phyloP scores from a whole-genome alignment of 345 rosid genomes.

The Euphorbia pulcherrima region DNA sequence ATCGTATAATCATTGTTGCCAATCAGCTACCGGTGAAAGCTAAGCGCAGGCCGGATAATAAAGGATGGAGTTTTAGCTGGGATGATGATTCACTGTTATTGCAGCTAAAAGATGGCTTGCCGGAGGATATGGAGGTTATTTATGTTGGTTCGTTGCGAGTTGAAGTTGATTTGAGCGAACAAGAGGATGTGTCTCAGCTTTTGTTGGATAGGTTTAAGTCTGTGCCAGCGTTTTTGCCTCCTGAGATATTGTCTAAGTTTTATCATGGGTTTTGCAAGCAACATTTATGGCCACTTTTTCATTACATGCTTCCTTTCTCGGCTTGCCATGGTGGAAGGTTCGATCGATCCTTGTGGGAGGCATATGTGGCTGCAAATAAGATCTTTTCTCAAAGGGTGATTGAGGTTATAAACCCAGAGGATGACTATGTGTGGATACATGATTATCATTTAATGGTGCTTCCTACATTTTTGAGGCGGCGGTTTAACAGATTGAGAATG shows the following conservation, averaged over 20 bases:
- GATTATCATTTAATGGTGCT: slow-evolving; percentile 83
- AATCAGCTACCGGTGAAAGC: slow-evolving; percentile 74
- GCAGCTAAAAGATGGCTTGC: slow-evolving; percentile 71
- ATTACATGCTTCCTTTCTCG: slow-evolving; percentile 72
- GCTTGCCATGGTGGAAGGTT: slow-evolving; percentile 62
- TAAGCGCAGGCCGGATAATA: slow-evolving; percentile 68
- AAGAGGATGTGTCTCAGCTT: slow-evolving; percentile 67
- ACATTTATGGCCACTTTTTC: slow-evolving; percentile 78
- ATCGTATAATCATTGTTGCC: slow-evolving; percentile 62
- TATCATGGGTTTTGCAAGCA: slow-evolving; percentile 79
- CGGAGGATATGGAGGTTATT: slow-evolving; percentile 72
- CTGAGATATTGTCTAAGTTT: slow-evolving; percentile 53
- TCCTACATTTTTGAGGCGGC: slow-evolving; percentile 66
- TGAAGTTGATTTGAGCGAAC: slow-evolving; percentile 56
- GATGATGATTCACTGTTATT: slow-evolving; percentile 60
- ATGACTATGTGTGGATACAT: slow-evolving; percentile 74
- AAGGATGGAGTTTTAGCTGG: slow-evolving; percentile 79
- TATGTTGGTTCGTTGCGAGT: slow-evolving; percentile 60
- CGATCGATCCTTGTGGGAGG: slow-evolving; percentile 73
- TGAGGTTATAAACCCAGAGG: slow-evolving; percentile 71
- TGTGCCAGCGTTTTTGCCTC: slow-evolving; percentile 68
- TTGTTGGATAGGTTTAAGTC: slow-evolving; percentile 70
- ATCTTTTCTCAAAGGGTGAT: slow-evolving; percentile 69
- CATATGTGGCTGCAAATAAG: slow-evolving; percentile 70
- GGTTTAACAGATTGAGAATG: slow-evolving; percentile 62